Conservation (phyloP, 495 filamentous ascomycete species). For the Talaromyces wortmannii region DNA sequence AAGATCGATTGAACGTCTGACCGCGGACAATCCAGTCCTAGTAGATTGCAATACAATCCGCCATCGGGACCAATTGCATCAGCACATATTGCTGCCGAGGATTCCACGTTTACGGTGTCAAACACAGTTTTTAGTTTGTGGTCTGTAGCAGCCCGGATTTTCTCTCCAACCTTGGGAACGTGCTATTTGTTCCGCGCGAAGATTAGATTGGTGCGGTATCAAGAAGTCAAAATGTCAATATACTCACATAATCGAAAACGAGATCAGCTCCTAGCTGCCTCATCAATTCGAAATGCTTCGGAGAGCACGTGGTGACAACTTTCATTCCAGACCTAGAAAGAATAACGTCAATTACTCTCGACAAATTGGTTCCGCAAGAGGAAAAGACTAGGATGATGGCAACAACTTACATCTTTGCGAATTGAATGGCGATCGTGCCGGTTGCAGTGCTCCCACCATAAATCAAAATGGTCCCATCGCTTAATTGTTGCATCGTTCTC, state of each 20-base stretch:
- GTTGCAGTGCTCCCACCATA: conserved; percentile 43
- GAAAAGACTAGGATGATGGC: neutral
- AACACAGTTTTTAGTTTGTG: conserved; percentile 16
- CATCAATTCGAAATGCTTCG: conserved; percentile 16
- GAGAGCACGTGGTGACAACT: conserved; percentile 27
- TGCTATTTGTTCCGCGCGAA: neutral
- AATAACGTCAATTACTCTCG: neutral
- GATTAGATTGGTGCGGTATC: neutral
- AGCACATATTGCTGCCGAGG: conserved; percentile 9
- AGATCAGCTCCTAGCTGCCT: conserved; percentile 18
- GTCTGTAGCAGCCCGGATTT: conserved; percentile 21
- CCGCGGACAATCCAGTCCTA: conserved; percentile 10
- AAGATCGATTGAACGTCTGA: conserved; percentile 14
- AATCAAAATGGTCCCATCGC: conserved; percentile 23
- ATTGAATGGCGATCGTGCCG: conserved; percentile 44
- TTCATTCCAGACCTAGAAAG: conserved; percentile 10
- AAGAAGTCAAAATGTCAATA: conserved; percentile 3
- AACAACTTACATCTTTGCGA: conserved; percentile 30
- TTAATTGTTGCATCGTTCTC: neutral
- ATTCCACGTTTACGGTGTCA: neutral
- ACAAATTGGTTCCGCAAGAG: neutral
- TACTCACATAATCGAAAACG: conserved; percentile 20
- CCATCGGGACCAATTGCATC: conserved; percentile 22
- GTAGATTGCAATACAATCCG: conserved; percentile 25
- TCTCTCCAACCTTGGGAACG: conserved; percentile 10